Evolutionary conservation across 1,284 basidiomycete species (phyloP).

Genomic region (Cryptococcus hybrid): DNA sequence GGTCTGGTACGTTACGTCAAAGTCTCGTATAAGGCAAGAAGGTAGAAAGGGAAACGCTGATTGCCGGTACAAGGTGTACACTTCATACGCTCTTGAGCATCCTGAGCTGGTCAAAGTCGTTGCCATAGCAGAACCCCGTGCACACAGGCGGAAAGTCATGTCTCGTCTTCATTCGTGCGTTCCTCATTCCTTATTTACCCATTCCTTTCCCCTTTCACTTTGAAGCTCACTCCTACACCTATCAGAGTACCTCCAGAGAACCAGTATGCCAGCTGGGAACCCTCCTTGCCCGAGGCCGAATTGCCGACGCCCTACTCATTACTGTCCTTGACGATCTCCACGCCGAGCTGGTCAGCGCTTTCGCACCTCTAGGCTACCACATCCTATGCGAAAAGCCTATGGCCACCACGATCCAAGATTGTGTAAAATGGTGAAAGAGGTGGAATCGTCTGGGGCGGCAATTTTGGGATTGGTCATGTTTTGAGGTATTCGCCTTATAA

Average conservation of each 20-base stretch:
- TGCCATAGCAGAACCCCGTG: constrained; percentile 76
- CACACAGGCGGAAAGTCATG: constrained; percentile 62
- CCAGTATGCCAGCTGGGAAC: constrained; percentile 69
- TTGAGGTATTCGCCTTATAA: constrained; percentile 81
- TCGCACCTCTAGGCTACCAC: constrained; percentile 75
- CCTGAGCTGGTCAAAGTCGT: constrained; percentile 70
- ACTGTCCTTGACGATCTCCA: constrained; percentile 71
- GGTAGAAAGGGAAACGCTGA: background rate
- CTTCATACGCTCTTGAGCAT: constrained; percentile 60
- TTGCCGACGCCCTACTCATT: constrained; percentile 76
- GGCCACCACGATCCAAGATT: constrained; percentile 70
- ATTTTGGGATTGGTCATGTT: constrained; percentile 80
- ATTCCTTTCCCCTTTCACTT: background rate
- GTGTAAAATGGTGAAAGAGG: constrained; percentile 69
- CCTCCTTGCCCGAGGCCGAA: constrained; percentile 64
- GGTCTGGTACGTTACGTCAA: constrained; percentile 57
- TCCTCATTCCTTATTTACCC: background rate
- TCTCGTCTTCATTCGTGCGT: constrained; percentile 55
- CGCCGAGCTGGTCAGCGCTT: constrained; percentile 66
- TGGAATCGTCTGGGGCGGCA: constrained; percentile 56
- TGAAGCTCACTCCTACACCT: background rate
- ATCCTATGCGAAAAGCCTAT: constrained; percentile 89
- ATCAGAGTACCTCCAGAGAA: constrained; percentile 59
- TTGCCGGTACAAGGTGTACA: constrained; percentile 58
- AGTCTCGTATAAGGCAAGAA: background rate